These are phyloP conservation scores for Mycena haematopus DNA, from an alignment of 768 basidiomycete species.

Conservation along the genomic window DNA sequence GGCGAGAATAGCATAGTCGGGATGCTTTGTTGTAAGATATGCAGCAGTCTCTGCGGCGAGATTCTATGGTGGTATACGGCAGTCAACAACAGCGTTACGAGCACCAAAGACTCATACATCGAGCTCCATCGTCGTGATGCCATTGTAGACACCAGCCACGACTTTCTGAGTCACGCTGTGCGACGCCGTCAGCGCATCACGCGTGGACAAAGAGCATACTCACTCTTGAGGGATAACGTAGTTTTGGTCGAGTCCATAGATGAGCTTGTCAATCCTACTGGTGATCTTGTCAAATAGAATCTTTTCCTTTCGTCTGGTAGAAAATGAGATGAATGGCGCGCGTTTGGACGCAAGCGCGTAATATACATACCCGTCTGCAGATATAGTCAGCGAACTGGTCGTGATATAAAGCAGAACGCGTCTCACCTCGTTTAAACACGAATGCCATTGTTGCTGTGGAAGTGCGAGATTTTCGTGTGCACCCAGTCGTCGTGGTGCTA, in stretches of 20 bases:
- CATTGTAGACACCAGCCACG: conserved; percentile 90
- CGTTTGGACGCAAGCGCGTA: conserved; percentile 38
- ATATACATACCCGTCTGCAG: conserved; percentile 56
- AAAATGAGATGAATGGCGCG: conserved; percentile 15
- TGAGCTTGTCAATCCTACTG: conserved; percentile 85
- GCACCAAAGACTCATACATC: conserved; percentile 64
- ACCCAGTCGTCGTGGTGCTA: background rate
- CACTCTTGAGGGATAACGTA: conserved; percentile 95
- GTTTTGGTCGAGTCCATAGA: conserved; percentile 93
- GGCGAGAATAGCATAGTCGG: conserved; percentile 97
- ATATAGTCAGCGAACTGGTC: conserved; percentile 12
- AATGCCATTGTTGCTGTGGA: conserved; percentile 32
- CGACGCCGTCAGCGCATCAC: conserved; percentile 4
- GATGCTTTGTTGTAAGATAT: conserved; percentile 95
- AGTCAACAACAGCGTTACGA: background rate
- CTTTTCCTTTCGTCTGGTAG: conserved; percentile 81
- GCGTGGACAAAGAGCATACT: conserved; percentile 28
- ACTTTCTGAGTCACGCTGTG: conserved; percentile 89
- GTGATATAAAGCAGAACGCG: background rate
- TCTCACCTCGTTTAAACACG: conserved; percentile 43
- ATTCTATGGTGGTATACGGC: conserved; percentile 63
- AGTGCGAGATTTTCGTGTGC: background rate
- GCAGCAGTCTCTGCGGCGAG: conserved; percentile 97
- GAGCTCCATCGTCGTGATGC: conserved; percentile 96
- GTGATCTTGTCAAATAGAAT: conserved; percentile 96